These are phyloP conservation scores for Solanum pinnatisectum DNA, from an alignment of 257 asterid species.

Conservation along the genomic window DNA sequence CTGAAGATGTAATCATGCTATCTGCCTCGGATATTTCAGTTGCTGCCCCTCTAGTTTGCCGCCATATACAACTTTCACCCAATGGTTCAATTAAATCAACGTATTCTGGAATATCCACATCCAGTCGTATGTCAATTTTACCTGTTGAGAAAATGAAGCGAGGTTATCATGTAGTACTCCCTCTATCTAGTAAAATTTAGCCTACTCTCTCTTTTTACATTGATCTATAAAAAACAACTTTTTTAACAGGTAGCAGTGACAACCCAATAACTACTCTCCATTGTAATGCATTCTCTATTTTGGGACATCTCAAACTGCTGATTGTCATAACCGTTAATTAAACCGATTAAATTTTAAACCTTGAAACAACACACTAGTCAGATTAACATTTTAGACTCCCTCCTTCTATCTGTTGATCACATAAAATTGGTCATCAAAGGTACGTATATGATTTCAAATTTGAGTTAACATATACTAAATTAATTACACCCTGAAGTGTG, in stretches of 20 bases:
- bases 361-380: background rate
- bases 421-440: background rate
- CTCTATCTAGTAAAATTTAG: background rate
- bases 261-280: background rate
- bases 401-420: background rate
- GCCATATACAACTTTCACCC: constrained; percentile 66
- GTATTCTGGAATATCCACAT: constrained; percentile 46
- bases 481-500: background rate
- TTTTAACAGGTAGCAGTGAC: background rate
- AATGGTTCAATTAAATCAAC: constrained; percentile 65
- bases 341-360: background rate
- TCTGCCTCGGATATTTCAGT: constrained; percentile 54
- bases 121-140: constrained; percentile 48
- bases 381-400: background rate
- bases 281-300: background rate
- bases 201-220: background rate
- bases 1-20: constrained; percentile 30
- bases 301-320: background rate
- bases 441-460: background rate
- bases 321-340: background rate
- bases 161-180: background rate
- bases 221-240: background rate
- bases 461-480: background rate
- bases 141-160: constrained; percentile 36
- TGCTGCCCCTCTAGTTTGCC: constrained; percentile 88